Evolutionary conservation across 2,329 filamentous ascomycete genomes (phyloP).

Genomic region (Chrysoporthe austroafricana): DNA sequence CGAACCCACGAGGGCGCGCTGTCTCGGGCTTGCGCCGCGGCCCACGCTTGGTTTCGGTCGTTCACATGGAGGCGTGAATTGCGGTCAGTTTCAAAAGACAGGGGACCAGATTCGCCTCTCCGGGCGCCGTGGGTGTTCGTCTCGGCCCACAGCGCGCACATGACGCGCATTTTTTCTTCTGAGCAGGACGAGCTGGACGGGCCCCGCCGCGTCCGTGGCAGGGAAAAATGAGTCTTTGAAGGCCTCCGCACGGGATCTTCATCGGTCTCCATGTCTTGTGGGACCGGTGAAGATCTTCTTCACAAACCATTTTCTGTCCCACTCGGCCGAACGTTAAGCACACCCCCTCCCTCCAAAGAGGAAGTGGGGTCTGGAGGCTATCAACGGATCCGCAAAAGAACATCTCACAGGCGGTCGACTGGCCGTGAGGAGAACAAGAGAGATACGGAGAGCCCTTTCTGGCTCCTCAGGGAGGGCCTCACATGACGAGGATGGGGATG

Average conservation of each 20-base stretch:
- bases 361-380: constrained; percentile 21
- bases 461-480: constrained; percentile 23
- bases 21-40: constrained; percentile 29
- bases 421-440: constrained; percentile 1
- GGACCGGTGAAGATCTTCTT: constrained; percentile 25
- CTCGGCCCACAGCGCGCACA: constrained; percentile 22
- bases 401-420: constrained; percentile 5
- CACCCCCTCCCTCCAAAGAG: constrained; percentile 21
- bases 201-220: constrained; percentile 18
- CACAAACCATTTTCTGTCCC: constrained; percentile 23
- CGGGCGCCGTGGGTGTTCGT: constrained; percentile 12
- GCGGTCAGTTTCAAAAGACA: constrained; percentile 28
- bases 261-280: constrained; percentile 21
- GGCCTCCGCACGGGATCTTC: constrained; percentile 25
- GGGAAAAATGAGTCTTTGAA: constrained; percentile 17
- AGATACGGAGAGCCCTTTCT: constrained; percentile 4
- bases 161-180: constrained; percentile 18
- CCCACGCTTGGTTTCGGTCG: constrained; percentile 29
- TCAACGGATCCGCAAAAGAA: constrained; percentile 21
- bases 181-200: background rate
- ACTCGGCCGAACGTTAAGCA: constrained; percentile 24
- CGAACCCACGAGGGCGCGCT: constrained; percentile 27
- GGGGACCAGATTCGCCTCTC: constrained; percentile 10
- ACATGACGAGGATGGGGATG: constrained; percentile 34
- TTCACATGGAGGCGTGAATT: constrained; percentile 25